Evolutionary conservation across 345 rosid genomes (phyloP).

Genomic region (Mercurialis annua): DNA sequence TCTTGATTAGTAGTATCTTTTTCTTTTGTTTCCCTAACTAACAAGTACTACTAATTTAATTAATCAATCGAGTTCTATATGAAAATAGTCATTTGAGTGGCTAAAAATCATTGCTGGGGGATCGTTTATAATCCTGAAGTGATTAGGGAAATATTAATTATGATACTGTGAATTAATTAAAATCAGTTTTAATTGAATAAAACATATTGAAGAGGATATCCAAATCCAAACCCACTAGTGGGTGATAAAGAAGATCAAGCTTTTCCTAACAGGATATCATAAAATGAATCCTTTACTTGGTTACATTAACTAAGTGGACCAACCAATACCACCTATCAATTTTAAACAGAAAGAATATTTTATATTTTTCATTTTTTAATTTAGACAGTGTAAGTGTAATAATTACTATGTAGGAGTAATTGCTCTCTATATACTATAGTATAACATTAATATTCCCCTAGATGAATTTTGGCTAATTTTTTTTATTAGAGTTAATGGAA

Average conservation of each 20-base stretch:
- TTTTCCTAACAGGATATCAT: conserved; percentile 23
- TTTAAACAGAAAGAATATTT: too few relatives aligned
- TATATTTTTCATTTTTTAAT: background rate
- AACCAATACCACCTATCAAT: background rate
- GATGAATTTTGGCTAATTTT: too few relatives aligned
- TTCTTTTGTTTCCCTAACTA: conserved; percentile 10
- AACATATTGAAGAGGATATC: conserved; percentile 24
- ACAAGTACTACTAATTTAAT: conserved; percentile 8
- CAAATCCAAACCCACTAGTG: conserved; percentile 25
- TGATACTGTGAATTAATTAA: background rate
- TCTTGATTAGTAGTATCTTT: conserved; percentile 17
- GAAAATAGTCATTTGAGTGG: background rate
- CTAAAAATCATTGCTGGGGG: background rate
- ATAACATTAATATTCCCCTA: too few relatives aligned
- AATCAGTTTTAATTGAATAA: background rate
- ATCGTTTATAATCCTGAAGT: background rate
- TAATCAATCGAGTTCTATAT: too few relatives aligned
- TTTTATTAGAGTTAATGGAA: too few relatives aligned
- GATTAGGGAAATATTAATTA: conserved; percentile 7
- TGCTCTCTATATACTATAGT: background rate
- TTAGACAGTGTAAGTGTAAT: background rate
- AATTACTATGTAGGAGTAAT: background rate
- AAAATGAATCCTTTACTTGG: conserved; percentile 15
- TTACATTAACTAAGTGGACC: conserved; percentile 6
- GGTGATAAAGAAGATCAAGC: conserved; percentile 34